Conservation (phyloP, 2,329 filamentous ascomycete genomes). For the Fusarium armeniacum region DNA sequence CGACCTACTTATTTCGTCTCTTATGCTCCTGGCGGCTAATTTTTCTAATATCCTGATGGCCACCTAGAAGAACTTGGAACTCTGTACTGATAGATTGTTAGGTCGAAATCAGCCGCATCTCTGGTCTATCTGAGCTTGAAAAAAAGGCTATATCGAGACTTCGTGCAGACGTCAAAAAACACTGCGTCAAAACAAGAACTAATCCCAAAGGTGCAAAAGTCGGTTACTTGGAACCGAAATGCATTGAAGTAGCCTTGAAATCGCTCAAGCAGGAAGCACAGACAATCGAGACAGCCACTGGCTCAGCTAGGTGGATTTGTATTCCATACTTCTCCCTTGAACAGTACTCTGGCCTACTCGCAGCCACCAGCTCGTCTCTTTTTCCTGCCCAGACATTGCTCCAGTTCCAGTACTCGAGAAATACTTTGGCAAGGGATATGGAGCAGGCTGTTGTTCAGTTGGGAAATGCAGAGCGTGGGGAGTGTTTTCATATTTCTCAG, state of each 20-base stretch:
- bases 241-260: slow-evolving; percentile 56
- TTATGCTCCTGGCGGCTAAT: too few species aligned
- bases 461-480: slow-evolving; percentile 52
- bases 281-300: slow-evolving; percentile 19
- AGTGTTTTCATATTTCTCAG: slow-evolving; percentile 64
- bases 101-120: slow-evolving; percentile 55
- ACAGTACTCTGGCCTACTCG: slow-evolving; percentile 58
- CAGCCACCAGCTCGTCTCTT: slow-evolving; percentile 50
- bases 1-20: too few species aligned
- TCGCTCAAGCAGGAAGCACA: slow-evolving; percentile 39
- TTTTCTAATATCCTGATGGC: too few species aligned
- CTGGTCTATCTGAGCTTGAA: slow-evolving; percentile 54
- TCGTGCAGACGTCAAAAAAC: slow-evolving; percentile 56
- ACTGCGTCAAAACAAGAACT: slow-evolving; percentile 55
- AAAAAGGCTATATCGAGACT: slow-evolving; percentile 55
- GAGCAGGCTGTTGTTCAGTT: slow-evolving; percentile 61
- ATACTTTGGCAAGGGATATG: slow-evolving; percentile 59
- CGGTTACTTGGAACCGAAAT: slow-evolving; percentile 59
- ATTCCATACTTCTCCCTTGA: slow-evolving; percentile 64
- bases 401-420: slow-evolving; percentile 60
- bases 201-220: slow-evolving; percentile 58
- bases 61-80: neutral
- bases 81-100: slow-evolving; percentile 25
- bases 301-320: slow-evolving; percentile 58
- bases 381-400: slow-evolving; percentile 62